A percentile compares a stretch with the other conserved stretches of the same genome.
Conservation (phyloP, 257 asterid species). For the Nicotiana tomentosiformis region DNA sequence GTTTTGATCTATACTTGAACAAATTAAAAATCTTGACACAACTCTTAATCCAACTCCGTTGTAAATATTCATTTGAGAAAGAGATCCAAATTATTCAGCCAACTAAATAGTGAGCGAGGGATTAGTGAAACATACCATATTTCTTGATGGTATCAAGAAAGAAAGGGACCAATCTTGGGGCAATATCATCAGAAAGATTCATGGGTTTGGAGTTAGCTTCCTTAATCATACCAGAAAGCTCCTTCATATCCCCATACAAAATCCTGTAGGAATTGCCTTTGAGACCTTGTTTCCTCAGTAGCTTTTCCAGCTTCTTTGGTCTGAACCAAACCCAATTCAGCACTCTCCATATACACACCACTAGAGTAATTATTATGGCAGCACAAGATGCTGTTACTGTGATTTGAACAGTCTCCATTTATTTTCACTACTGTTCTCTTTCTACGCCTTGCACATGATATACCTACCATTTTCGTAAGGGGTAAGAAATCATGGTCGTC, state of each 20-base stretch:
- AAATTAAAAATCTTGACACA: no score
- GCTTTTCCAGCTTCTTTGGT: constrained; percentile 16
- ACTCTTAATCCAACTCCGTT: no score
- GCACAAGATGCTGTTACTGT: background rate
- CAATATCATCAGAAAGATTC: constrained; percentile 3
- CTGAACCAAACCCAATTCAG: constrained; percentile 17
- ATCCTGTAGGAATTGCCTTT: constrained; percentile 29
- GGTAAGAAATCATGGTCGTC: no score
- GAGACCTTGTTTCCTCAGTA: constrained; percentile 21
- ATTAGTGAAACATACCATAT: constrained; percentile 6
- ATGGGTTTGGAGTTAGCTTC: constrained; percentile 12
- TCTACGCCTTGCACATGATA: no score
- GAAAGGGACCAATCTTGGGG: constrained; percentile 9
- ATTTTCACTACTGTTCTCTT: no score
- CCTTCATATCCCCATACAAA: constrained; percentile 18
- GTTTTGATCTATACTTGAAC: no score
- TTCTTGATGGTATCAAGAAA: background rate
- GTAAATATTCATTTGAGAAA: no score
- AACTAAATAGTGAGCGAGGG: no score
- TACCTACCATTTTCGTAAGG: no score
- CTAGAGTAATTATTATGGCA: background rate
- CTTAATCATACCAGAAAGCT: background rate
- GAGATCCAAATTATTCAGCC: no score
- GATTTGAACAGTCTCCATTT: background rate
- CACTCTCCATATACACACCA: constrained; percentile 3